phyloP scores from a whole-genome alignment of 768 basidiomycete genomes.

The Leucocoprinus leucothites region DNA sequence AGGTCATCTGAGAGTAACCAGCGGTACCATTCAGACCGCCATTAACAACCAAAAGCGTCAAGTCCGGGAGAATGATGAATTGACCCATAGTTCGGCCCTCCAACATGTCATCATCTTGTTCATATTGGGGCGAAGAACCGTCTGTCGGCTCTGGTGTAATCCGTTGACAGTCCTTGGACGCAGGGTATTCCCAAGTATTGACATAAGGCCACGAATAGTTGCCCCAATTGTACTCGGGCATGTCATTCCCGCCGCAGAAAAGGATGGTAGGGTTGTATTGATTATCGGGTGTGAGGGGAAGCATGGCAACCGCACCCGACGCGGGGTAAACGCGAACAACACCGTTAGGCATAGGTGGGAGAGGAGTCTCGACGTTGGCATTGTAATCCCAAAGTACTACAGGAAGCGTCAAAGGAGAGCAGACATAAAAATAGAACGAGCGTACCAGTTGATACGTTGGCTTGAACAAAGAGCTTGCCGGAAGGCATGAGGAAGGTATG shows the following conservation, averaged over 20 bases:
- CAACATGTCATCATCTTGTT: constrained; percentile 73
- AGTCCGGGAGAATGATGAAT: constrained; percentile 80
- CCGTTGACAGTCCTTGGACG: constrained; percentile 72
- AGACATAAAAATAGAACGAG: constrained; percentile 14
- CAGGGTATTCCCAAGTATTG: constrained; percentile 71
- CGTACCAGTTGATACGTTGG: constrained; percentile 75
- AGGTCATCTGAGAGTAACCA: constrained; percentile 67
- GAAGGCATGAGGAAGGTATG: constrained; percentile 74
- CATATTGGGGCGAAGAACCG: constrained; percentile 56
- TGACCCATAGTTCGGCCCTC: constrained; percentile 88
- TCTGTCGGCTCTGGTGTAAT: constrained; percentile 84
- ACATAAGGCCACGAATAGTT: constrained; percentile 72
- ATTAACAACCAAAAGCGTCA: constrained; percentile 74
- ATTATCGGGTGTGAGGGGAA: constrained; percentile 88
- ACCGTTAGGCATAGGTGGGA: constrained; percentile 73
- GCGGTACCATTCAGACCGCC: constrained; percentile 86
- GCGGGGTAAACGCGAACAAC: constrained; percentile 88
- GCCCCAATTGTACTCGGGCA: constrained; percentile 74
- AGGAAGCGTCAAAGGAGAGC: not conserved
- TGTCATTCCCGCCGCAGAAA: constrained; percentile 88
- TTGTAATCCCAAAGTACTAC: constrained; percentile 31
- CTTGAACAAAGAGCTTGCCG: constrained; percentile 79
- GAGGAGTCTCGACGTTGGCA: constrained; percentile 53
- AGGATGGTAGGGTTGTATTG: constrained; percentile 82
- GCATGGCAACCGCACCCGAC: constrained; percentile 84